Evolutionary conservation across 73 alveolate genomes (phyloP).

Genomic region (Paramecium octaurelia): DNA sequence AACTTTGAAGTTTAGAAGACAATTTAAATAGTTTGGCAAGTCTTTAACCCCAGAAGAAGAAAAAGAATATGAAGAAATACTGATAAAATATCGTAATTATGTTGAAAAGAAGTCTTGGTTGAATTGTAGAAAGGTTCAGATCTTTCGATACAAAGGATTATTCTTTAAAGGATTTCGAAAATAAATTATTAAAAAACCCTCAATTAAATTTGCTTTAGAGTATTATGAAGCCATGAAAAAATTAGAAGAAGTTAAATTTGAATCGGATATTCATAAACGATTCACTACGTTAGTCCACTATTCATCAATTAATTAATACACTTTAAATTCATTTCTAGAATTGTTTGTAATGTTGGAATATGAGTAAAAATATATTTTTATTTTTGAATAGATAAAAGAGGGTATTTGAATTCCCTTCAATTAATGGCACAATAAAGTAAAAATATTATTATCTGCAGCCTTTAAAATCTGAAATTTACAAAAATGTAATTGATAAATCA

Average conservation of each 20-base stretch:
- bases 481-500: not conserved
- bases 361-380: not conserved
- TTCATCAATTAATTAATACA: not conserved
- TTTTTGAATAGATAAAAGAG: not conserved
- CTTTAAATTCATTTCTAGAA: not conserved
- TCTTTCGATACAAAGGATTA: not conserved
- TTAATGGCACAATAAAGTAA: not conserved
- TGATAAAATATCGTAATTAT: not conserved
- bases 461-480: not conserved
- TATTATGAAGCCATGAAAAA: not conserved
- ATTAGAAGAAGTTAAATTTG: not conserved
- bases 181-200: not conserved
- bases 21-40: not conserved
- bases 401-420: not conserved
- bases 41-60: not conserved
- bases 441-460: not conserved
- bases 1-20: not conserved
- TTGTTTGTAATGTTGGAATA: not conserved
- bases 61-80: not conserved
- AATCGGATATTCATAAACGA: not conserved
- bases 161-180: slow-evolving; percentile 17
- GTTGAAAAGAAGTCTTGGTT: slow-evolving; percentile 18
- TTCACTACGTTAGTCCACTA: not conserved
- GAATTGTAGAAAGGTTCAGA: not conserved
- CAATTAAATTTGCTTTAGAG: not conserved